phyloP scores from a whole-genome alignment of 2,329 filamentous ascomycete species.

The Neonectria ditissima region DNA sequence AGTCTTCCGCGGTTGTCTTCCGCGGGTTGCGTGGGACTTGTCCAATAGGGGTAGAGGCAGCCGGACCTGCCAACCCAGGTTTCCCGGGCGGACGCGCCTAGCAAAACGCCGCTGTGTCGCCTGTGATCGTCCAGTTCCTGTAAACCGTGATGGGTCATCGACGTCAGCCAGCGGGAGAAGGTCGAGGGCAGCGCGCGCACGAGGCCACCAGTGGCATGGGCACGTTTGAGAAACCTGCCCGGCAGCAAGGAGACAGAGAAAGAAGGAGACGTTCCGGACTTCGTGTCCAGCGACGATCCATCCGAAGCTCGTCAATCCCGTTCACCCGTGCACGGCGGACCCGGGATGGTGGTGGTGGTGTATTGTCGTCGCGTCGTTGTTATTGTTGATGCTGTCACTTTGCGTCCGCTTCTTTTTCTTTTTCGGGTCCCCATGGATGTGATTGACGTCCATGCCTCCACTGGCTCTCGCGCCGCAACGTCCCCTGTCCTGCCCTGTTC shows the following conservation, averaged over 20 bases:
- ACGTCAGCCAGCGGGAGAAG: constrained; percentile 29
- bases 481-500: constrained; percentile 1
- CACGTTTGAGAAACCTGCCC: constrained; percentile 20
- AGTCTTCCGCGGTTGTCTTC: neutral
- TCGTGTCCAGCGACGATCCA: constrained; percentile 16
- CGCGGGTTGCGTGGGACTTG: neutral
- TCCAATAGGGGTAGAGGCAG: neutral
- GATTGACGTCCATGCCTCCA: constrained; percentile 3
- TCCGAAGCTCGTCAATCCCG: neutral
- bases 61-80: neutral
- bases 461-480: constrained; percentile 1
- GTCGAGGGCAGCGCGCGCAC: constrained; percentile 3
- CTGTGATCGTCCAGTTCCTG: constrained; percentile 33
- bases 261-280: neutral
- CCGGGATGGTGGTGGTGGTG: neutral
- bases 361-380: constrained; percentile 16
- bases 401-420: constrained; percentile 12
- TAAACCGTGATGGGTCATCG: constrained; percentile 33
- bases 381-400: constrained; percentile 1
- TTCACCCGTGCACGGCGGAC: constrained; percentile 1
- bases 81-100: neutral
- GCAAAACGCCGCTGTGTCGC: constrained; percentile 2
- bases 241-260: constrained; percentile 11
- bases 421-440: neutral
- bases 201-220: constrained; percentile 10